Conservation (phyloP, 208 protist genomes). For the Leishmania tarentolae region DNA sequence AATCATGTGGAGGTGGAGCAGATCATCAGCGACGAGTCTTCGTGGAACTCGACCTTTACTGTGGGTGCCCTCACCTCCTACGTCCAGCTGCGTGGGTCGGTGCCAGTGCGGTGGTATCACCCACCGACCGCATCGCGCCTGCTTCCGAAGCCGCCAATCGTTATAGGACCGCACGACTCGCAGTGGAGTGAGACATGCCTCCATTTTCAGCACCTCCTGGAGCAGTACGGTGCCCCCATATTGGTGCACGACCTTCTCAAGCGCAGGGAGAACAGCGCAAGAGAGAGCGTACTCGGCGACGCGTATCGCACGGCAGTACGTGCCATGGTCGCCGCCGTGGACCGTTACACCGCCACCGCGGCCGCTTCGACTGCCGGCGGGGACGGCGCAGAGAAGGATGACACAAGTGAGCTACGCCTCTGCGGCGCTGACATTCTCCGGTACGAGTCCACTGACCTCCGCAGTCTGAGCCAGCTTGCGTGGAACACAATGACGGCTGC, state of each 20-base stretch:
- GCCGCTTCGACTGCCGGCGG: not conserved
- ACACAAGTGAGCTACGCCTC: not conserved
- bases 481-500: conserved; percentile 74
- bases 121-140: conserved; percentile 37
- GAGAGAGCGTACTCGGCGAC: conserved; percentile 78
- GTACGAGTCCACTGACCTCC: conserved; percentile 89
- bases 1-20: conserved; percentile 93
- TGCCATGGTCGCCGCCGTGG: conserved; percentile 49
- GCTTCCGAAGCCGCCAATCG: conserved; percentile 89
- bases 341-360: not conserved
- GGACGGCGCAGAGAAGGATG: not conserved
- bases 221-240: conserved; percentile 91
- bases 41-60: conserved; percentile 26
- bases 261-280: conserved; percentile 81
- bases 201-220: conserved; percentile 94
- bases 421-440: conserved; percentile 47
- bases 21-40: conserved; percentile 74
- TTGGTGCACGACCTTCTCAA: conserved; percentile 94
- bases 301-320: conserved; percentile 74
- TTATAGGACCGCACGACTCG: conserved; percentile 42
- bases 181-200: conserved; percentile 62
- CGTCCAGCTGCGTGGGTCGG: conserved; percentile 86
- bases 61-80: conserved; percentile 56
- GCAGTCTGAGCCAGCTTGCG: conserved; percentile 51
- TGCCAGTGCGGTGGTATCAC: conserved; percentile 89